phyloP scores from a whole-genome alignment of 2,329 filamentous ascomycete species.

The Hymenoscyphus linearis region DNA sequence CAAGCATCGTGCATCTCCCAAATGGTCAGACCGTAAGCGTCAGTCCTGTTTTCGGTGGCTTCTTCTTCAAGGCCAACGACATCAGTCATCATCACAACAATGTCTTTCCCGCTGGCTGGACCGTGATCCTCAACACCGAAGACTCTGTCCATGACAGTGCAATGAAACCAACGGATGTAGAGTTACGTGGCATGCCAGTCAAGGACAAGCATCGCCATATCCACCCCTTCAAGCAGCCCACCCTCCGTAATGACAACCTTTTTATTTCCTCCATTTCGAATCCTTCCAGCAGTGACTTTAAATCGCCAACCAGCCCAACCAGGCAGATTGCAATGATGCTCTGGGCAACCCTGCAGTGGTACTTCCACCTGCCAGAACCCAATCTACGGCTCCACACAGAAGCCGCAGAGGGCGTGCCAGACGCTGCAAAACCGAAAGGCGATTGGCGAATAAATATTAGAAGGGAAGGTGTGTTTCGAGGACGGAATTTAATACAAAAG shows the following conservation, averaged over 20 bases:
- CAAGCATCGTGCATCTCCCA: constrained; percentile 61
- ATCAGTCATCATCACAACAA: constrained; percentile 60
- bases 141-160: constrained; percentile 31
- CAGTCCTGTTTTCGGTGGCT: constrained; percentile 81
- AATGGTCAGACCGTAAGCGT: constrained; percentile 83
- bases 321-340: constrained; percentile 95
- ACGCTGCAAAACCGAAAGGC: constrained; percentile 67
- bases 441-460: constrained; percentile 85
- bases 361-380: constrained; percentile 84
- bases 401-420: constrained; percentile 59
- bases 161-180: constrained; percentile 24
- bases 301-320: constrained; percentile 72
- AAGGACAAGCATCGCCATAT: constrained; percentile 37
- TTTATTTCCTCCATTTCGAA: constrained; percentile 91
- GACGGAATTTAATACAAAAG: constrained; percentile 76
- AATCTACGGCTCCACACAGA: constrained; percentile 56
- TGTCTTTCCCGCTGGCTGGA: constrained; percentile 83
- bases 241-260: constrained; percentile 70
- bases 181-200: constrained; percentile 25
- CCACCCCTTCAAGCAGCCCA: constrained; percentile 69
- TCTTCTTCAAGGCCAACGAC: constrained; percentile 82
- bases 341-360: constrained; percentile 93
- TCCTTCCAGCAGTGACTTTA: constrained; percentile 74
- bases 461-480: constrained; percentile 81
- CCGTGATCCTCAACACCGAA: constrained; percentile 75